A percentile compares a stretch with the other conserved stretches of the same genome.
Evolutionary conservation across 2,329 filamentous ascomycete genomes (phyloP).

Genomic region (Phialophora tarda): DNA sequence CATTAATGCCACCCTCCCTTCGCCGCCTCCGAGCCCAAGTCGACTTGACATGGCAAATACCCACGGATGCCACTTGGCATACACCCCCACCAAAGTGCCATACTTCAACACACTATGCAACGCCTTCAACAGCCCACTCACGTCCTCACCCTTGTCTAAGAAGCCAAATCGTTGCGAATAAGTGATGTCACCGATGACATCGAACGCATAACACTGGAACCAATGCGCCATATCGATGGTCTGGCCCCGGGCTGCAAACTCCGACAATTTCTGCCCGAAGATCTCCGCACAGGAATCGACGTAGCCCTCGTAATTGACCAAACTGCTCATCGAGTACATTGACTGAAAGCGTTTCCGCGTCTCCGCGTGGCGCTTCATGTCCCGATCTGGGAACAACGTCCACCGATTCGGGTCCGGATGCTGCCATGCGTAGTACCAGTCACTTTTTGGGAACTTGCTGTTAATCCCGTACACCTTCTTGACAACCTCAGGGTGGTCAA

Average conservation of each 20-base stretch:
- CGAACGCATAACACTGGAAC: constrained; percentile 82
- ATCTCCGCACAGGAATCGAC: constrained; percentile 56
- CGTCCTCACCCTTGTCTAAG: constrained; percentile 73
- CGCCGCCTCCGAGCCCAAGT: constrained; percentile 43
- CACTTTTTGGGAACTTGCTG: constrained; percentile 36
- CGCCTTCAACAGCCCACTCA: constrained; percentile 56
- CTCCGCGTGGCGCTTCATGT: constrained; percentile 75
- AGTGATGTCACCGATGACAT: constrained; percentile 61
- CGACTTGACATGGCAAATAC: constrained; percentile 44
- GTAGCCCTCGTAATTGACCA: constrained; percentile 57
- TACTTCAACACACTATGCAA: constrained; percentile 48
- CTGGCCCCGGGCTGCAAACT: constrained; percentile 44
- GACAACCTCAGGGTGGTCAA: constrained; percentile 36
- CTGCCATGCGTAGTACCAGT: constrained; percentile 61
- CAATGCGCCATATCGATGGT: constrained; percentile 55
- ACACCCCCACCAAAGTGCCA: constrained; percentile 52
- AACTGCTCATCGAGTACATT: constrained; percentile 56
- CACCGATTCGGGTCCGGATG: constrained; percentile 60
- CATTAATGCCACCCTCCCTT: constrained; percentile 45
- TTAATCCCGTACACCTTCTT: constrained; percentile 37
- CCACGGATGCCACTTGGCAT: constrained; percentile 47
- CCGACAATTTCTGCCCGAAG: constrained; percentile 47
- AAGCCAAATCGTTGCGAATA: constrained; percentile 74
- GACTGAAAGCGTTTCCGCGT: constrained; percentile 62
- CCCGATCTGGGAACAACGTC: constrained; percentile 73